Evolutionary conservation across 345 rosid species (phyloP), one percentile per base, ranked within the genome.

Genomic region (Camelina neglecta): DNA sequence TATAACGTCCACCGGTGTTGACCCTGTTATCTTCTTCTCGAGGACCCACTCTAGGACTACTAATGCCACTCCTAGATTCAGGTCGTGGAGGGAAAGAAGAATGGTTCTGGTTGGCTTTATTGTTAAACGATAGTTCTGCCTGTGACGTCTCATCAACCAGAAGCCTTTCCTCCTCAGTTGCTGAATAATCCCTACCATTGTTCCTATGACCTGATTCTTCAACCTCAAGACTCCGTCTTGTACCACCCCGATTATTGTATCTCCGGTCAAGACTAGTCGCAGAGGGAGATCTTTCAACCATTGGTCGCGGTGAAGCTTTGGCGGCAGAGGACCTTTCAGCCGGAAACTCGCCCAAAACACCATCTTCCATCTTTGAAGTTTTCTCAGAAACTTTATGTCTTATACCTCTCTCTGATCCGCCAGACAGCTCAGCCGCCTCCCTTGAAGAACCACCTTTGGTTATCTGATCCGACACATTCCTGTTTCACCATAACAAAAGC

Each of bases 281-380:
- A 58, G 97, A 89, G 60, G 96, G 93, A 80, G 98, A 92, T 73
- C 92, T 88, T 77, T 90, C 97, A 47, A 68, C 78, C 81, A 86
- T 63, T 48, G 83, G 82, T 83, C 87, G 62, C 6, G 96, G 93
- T 12, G 92, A 92, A 73, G 91, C 92, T 87, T 87, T 94, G 59
- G 96, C 80, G 72, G 84, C 73, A 21, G 92, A 75, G 47, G 96
- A 81, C 83, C 88, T 89, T 79, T 90, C 98, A 57, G 73, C 73
- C 7, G 85, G 79, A 73, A 84, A 79, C 74, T 93, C 99, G 48
- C 80, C 89, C 68, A 79, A 42, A 69, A 74, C 84, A 72, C 87
- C 90, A 74, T 89, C 98, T 15, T 93, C 98, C 59, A 69, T 73
- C 78, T 87, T 92, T 44, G 16, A 33, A 53, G 85, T 18, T 79